Base-by-base conservation (phyloP, 140 eudicot genomes). In the Stevia rebaudiana region DNA sequence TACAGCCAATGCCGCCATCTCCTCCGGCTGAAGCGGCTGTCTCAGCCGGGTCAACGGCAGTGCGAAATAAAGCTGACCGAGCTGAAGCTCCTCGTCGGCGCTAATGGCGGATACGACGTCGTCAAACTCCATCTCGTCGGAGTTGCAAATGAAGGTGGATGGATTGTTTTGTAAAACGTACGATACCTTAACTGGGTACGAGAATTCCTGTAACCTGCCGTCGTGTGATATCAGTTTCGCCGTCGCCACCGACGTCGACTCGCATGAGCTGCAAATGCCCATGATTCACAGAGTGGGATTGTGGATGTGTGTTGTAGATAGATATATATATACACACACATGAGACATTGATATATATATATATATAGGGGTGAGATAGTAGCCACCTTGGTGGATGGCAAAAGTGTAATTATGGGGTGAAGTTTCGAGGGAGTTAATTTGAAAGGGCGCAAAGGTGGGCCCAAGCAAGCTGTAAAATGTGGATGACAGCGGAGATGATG, bases 1-100 rank as follows among this genome's bases (percentile, higher is more conserved):
- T 0, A 91, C 96, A 1, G 98, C 98, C 81, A 91, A 74, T 71
- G 98, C 95, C 5, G 98, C 98, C 98, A 91, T 91, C 48, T 91
- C 95, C 56, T 84, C 96, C 40, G 91, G 83, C 76, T 63, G 78
- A 1, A 91, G 77, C 63, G 91, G 94, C 8, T 66, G 80, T 3
- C 50, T 49, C 21, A 91, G 56, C 71, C 84, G 72, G 66, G 72
- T 82, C 73, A 82, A 51, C 25, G 96, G 98, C 11, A 91, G 76
- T 5, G 83, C 91, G 36, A 91, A 91, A 44, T 91, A 91, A 6
- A 91, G 66, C 55, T 87, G 95, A 4, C 96, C 98, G 0, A 79
- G 88, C 41, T 80, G 81, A 3, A 90, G 86, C 76, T 67, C 84
- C 5, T 82, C 94, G 47, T 87, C 80, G 50, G 63, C 86, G 55